phyloP scores from a whole-genome alignment of 2,329 filamentous ascomycete genomes.

The Nigrospora oryzae region DNA sequence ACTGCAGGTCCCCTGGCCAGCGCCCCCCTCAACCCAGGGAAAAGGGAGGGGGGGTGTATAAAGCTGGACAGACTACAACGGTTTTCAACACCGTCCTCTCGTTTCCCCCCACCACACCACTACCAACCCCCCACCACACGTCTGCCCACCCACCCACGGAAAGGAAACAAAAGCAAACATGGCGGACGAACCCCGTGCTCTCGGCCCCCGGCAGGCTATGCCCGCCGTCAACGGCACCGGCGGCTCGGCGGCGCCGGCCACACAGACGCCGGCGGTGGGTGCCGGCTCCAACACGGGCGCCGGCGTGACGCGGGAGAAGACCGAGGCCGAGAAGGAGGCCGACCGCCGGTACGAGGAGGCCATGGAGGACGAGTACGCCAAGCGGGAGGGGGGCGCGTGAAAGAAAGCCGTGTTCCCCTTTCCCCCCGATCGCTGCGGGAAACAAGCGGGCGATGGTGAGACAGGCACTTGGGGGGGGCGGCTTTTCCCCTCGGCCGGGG shows the following conservation, averaged over 20 bases:
- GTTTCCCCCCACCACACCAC: not conserved
- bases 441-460: too few relatives aligned
- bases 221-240: not conserved
- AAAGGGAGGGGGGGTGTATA: too few relatives aligned
- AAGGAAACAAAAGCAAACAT: not conserved
- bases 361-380: slow-evolving; percentile 49
- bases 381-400: slow-evolving; percentile 41
- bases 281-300: slow-evolving; percentile 42
- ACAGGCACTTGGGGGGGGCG: too few relatives aligned
- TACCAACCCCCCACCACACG: too few relatives aligned
- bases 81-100: too few relatives aligned
- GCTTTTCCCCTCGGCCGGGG: too few relatives aligned
- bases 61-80: too few relatives aligned
- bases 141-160: too few relatives aligned
- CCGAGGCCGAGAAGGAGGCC: slow-evolving; percentile 38
- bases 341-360: slow-evolving; percentile 41
- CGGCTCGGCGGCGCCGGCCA: not conserved
- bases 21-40: not conserved
- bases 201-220: slow-evolving; percentile 1
- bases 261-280: slow-evolving; percentile 18
- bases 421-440: too few relatives aligned
- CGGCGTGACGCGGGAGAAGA: slow-evolving; percentile 36
- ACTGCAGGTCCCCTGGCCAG: too few relatives aligned
- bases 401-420: not conserved
- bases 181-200: not conserved